Percentiles rank a stretch among this genome's conserved stretches.
phyloP scores from a whole-genome alignment of 441 rosid genomes.

The Capsella rubella region DNA sequence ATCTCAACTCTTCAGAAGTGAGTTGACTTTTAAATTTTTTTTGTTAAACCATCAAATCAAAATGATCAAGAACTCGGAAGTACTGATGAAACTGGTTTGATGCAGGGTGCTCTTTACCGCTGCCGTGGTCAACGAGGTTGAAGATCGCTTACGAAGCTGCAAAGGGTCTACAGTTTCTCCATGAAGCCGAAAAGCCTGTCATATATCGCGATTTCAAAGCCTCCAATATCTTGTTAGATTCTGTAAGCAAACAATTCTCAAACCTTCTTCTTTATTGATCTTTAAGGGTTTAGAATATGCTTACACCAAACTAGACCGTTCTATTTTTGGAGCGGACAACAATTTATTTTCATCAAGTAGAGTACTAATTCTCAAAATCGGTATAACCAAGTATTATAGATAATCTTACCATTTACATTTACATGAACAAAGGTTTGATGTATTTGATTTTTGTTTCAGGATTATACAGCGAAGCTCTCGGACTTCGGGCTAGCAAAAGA shows the following conservation, averaged over 20 bases:
- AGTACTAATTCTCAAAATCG: no score
- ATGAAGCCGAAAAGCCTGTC: slow-evolving; percentile 67
- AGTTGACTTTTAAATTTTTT: no score
- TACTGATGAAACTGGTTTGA: slow-evolving; percentile 11
- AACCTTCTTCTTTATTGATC: not conserved
- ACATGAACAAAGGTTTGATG: not conserved
- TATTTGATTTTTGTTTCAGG: slow-evolving; percentile 47
- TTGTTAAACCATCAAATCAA: no score
- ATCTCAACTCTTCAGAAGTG: slow-evolving; percentile 64
- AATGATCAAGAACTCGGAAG: not conserved
- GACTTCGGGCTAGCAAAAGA: slow-evolving; percentile 79
- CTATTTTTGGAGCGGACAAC: not conserved
- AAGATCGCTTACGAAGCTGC: slow-evolving; percentile 76
- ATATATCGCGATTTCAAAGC: slow-evolving; percentile 75
- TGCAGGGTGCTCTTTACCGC: slow-evolving; percentile 61
- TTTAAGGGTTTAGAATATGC: not conserved
- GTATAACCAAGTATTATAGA: no score
- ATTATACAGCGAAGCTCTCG: slow-evolving; percentile 66
- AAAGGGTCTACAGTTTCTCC: slow-evolving; percentile 66
- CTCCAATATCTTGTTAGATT: slow-evolving; percentile 68
- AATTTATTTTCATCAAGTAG: not conserved
- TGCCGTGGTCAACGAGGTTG: slow-evolving; percentile 73
- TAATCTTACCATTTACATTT: no score
- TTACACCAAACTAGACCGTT: not conserved
- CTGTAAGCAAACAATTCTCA: slow-evolving; percentile 51